Base-by-base conservation (phyloP, 768 basidiomycete genomes). In the Clitopilus hobsonii region DNA sequence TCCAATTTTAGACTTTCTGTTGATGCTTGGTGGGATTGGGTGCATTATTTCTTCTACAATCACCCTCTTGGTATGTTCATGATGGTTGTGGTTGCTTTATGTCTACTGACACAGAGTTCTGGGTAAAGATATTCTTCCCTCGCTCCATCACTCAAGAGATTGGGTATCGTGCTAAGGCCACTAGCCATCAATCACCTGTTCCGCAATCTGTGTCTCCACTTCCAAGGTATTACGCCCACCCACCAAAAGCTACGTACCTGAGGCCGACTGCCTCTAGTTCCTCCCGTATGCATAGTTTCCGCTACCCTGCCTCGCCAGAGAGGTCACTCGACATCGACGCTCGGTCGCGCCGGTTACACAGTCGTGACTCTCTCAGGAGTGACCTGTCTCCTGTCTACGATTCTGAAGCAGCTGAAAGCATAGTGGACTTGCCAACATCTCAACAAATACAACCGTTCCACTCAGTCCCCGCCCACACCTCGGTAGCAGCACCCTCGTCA, bases 41-140 rank as follows among this genome's bases (percentile, higher is more conserved):
- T 85, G 85, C 61, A 84, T 91, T 62, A 76, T 89, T 20, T 92
- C 90, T 3, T 90, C 90, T 23, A 83, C 83, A 16, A 88, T 92
- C 22, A 93, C 91, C 3, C 75, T 93, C 27, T 75, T 92, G 27
- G 90, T 90, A 63, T 63, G 84, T 68, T 22, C 26, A 20, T 2
- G 11, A 28, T 27, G 5, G 6, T 13, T 32, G n/a, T 14, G 22
- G 2, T 50, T 51, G 25, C 53, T 24, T 55, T 6, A 49, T 47
- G 22, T 45, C 29, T 20, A 20, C 57, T 50, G 22, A 27, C 38
- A 18, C 30, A 52, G 29, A 56, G 62, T 8, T 26, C 26, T 45
- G 10, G 49, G 48, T 16, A 7, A 49, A 89, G 87, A 79, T 90
- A 38, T 90, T 90, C 71, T 90, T 90, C 73, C 89, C 89, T 29